These are phyloP conservation scores for Urtica urens DNA, from an alignment of 306 rosid genomes.

Conservation along the genomic window DNA sequence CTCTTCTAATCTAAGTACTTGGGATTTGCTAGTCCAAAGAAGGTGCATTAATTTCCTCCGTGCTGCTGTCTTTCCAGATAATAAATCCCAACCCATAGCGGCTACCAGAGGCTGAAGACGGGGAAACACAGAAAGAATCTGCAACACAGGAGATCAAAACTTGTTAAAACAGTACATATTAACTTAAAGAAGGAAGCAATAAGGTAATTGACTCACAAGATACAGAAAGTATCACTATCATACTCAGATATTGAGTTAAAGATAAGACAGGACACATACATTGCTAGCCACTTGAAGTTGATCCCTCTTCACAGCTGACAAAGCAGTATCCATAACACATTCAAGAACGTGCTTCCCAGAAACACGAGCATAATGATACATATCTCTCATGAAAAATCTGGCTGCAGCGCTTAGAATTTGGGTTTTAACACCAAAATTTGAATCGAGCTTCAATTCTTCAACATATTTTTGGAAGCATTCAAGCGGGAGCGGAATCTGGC, in stretches of 20 bases:
- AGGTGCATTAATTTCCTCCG: slow-evolving; percentile 83
- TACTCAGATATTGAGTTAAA: slow-evolving; percentile 21
- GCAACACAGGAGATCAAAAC: slow-evolving; percentile 16
- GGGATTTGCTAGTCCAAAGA: slow-evolving; percentile 84
- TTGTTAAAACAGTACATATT: no score
- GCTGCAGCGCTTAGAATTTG: slow-evolving; percentile 29
- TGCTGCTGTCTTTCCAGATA: slow-evolving; percentile 64
- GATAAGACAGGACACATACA: slow-evolving; percentile 49
- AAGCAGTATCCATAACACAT: slow-evolving; percentile 72
- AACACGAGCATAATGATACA: slow-evolving; percentile 91
- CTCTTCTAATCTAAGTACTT: slow-evolving; percentile 67
- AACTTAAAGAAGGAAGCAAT: slow-evolving; percentile 15
- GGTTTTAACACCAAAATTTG: slow-evolving; percentile 27
- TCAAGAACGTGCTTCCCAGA: slow-evolving; percentile 80
- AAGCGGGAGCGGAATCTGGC: slow-evolving; percentile 62
- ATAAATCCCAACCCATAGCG: slow-evolving; percentile 94
- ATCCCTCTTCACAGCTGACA: slow-evolving; percentile 81
- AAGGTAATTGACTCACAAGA: slow-evolving; percentile 2
- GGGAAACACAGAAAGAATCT: slow-evolving; percentile 81
- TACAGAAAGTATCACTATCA: slow-evolving; percentile 4
- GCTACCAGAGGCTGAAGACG: slow-evolving; percentile 90
- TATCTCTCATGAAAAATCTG: slow-evolving; percentile 52
- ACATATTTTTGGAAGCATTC: slow-evolving; percentile 38
- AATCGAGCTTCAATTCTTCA: slow-evolving; percentile 31
- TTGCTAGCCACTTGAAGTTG: slow-evolving; percentile 81